Percentiles rank a stretch among this genome's conserved stretches.
phyloP scores from a whole-genome alignment of 1,284 basidiomycete species.

The Cryptococcus maquisensis region DNA sequence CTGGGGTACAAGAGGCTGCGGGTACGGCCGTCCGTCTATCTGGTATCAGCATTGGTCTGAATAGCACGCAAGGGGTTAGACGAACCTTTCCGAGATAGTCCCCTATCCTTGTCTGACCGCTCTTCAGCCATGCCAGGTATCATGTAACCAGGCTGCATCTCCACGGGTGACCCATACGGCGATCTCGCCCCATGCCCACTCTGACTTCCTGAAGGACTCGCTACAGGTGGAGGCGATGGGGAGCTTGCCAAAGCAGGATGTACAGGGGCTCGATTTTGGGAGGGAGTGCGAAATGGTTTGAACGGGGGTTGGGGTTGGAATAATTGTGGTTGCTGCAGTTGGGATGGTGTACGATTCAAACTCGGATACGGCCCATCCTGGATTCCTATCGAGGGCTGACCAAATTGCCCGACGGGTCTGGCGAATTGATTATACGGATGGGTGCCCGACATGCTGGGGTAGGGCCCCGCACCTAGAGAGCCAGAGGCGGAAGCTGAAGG shows the following conservation, averaged over 20 bases:
- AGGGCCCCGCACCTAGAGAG: not conserved
- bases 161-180: not conserved
- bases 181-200: not conserved
- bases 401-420: too few species aligned
- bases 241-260: not conserved
- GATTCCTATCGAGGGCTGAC: not conserved
- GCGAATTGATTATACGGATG: too few species aligned
- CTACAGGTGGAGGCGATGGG: not conserved
- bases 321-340: not conserved
- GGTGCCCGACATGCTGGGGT: not conserved
- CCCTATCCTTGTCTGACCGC: too few species aligned
- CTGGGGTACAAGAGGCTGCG: too few species aligned
- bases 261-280: not conserved
- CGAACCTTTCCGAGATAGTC: too few species aligned
- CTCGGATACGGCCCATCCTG: not conserved
- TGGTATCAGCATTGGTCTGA: too few species aligned
- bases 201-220: not conserved
- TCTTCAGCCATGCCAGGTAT: too few species aligned
- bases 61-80: too few species aligned
- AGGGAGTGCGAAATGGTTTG: not conserved
- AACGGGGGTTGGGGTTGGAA: not conserved
- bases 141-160: too few species aligned
- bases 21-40: too few species aligned
- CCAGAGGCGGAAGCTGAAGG: too few species aligned
- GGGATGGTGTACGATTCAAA: not conserved